phyloP scores from a whole-genome alignment of 495 filamentous ascomycete species.

The Chaetomium fimeti region DNA sequence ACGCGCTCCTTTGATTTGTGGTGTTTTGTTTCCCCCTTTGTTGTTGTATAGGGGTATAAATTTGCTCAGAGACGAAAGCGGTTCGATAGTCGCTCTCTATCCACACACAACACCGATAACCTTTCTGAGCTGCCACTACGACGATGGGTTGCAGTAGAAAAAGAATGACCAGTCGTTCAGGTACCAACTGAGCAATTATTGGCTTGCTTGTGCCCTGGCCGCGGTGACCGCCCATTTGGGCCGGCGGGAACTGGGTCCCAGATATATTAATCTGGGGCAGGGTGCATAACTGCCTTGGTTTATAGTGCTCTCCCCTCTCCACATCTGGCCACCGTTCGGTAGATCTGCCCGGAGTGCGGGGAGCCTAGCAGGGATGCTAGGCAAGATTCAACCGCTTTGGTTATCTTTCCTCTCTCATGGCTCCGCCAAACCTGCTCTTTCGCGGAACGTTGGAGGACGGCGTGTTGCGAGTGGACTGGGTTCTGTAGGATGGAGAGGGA shows the following conservation, averaged over 20 bases:
- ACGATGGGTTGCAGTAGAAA: not conserved
- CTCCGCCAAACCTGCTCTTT: not conserved
- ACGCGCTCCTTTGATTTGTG: not conserved
- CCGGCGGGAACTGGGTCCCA: slow-evolving; percentile 11
- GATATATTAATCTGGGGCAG: slow-evolving; percentile 17
- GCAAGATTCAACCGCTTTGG: not conserved
- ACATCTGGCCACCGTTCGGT: slow-evolving; percentile 5
- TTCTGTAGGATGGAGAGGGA: not conserved
- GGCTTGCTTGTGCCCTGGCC: not conserved
- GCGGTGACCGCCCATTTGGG: slow-evolving; percentile 2
- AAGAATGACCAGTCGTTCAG: not conserved
- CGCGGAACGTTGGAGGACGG: not conserved
- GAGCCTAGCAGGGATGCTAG: not conserved
- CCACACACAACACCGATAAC: not conserved
- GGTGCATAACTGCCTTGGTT: slow-evolving; percentile 9
- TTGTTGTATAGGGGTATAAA: not conserved
- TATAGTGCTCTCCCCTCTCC: slow-evolving; percentile 6
- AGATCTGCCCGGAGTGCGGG: slow-evolving; percentile 16
- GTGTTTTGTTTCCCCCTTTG: not conserved
- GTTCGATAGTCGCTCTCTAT: slow-evolving; percentile 1
- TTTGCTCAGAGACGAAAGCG: not conserved
- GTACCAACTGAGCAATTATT: not conserved
- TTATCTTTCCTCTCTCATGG: not conserved
- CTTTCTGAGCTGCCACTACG: not conserved
- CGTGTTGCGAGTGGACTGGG: not conserved